Conservation (phyloP, 2,329 filamentous ascomycete genomes). For the Acephala macrosclerotiorum region DNA sequence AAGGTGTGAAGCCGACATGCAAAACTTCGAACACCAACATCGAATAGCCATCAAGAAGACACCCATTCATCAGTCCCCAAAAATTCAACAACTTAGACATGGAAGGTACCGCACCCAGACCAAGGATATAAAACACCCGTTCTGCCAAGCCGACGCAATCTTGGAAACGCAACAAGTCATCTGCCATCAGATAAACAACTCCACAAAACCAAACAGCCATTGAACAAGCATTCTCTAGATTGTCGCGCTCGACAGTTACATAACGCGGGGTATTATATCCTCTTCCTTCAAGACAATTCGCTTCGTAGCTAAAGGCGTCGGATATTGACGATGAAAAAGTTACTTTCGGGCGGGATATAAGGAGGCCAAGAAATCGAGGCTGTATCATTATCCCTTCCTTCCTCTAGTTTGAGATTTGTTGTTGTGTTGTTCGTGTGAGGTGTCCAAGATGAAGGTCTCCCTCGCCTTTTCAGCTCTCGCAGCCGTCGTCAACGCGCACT, state of each 20-base stretch:
- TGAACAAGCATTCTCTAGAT: slow-evolving; percentile 9
- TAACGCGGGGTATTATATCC: slow-evolving; percentile 5
- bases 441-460: slow-evolving; percentile 25
- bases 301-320: neutral
- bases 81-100: neutral
- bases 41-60: neutral
- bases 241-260: neutral
- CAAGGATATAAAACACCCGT: neutral
- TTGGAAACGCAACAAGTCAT: slow-evolving; percentile 3
- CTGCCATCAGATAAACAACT: neutral
- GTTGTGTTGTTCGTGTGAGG: neutral
- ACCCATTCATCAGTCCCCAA: neutral
- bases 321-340: neutral
- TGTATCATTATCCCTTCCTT: neutral
- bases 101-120: neutral
- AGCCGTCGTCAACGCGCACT: slow-evolving; percentile 35
- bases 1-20: slow-evolving; percentile 6
- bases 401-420: neutral
- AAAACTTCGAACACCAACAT: neutral
- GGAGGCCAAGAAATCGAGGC: neutral
- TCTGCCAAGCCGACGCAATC: neutral
- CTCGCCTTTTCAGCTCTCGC: slow-evolving; percentile 25
- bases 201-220: neutral
- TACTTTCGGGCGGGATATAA: neutral
- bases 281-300: neutral